These are phyloP conservation scores for Diaporthe longicolla DNA, from an alignment of 2,329 filamentous ascomycete species.

Conservation along the genomic window DNA sequence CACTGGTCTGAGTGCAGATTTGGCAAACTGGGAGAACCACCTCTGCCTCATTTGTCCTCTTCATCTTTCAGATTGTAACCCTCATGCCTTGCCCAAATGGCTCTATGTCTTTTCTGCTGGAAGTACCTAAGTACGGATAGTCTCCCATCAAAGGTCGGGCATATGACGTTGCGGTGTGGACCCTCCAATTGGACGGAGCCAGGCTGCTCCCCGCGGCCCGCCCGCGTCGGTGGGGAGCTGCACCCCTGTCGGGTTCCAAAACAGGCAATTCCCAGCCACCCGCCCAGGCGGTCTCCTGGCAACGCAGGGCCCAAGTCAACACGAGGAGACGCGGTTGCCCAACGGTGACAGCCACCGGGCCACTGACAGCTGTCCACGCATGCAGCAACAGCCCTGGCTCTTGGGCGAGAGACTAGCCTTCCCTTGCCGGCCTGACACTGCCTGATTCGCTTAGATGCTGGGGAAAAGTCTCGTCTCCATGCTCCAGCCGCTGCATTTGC, in stretches of 20 bases:
- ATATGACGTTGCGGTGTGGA: constrained; percentile 15
- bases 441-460: constrained; percentile 20
- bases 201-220: neutral
- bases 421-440: constrained; percentile 7
- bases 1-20: too few relatives aligned
- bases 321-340: constrained; percentile 14
- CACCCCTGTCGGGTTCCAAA: constrained; percentile 14
- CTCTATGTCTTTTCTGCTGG: too few relatives aligned
- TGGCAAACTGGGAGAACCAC: too few relatives aligned
- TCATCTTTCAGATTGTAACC: too few relatives aligned
- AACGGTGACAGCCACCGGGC: constrained; percentile 6
- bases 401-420: constrained; percentile 24
- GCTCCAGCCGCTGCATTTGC: constrained; percentile 32
- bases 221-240: constrained; percentile 24
- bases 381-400: constrained; percentile 21
- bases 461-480: constrained; percentile 21
- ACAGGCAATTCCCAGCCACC: constrained; percentile 47
- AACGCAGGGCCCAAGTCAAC: constrained; percentile 39
- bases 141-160: too few relatives aligned
- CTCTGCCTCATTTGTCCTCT: too few relatives aligned
- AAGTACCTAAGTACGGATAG: too few relatives aligned
- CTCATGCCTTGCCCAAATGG: too few relatives aligned
- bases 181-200: neutral
- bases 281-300: constrained; percentile 34
- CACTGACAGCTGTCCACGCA: constrained; percentile 40